Evolutionary conservation across 495 filamentous ascomycete species (phyloP).

Genomic region (Podospora comata): DNA sequence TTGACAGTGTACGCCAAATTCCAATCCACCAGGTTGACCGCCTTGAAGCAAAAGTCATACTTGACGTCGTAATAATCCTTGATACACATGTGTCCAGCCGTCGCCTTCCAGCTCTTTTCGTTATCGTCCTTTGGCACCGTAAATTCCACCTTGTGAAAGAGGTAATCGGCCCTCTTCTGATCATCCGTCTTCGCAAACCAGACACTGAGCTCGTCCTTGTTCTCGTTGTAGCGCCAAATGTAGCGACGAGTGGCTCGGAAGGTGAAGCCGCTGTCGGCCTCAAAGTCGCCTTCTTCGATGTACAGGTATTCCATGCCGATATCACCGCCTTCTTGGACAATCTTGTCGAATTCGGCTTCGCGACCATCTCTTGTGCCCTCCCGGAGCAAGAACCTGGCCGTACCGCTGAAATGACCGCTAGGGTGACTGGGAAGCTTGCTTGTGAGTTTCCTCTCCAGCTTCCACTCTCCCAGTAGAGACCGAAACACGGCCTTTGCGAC

Average conservation of each 20-base stretch:
- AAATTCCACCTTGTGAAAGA: conserved; percentile 61
- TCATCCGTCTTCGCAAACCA: conserved; percentile 66
- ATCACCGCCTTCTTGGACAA: conserved; percentile 32
- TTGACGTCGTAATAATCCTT: conserved; percentile 62
- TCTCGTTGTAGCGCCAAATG: conserved; percentile 57
- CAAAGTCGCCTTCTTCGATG: conserved; percentile 59
- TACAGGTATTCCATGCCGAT: conserved; percentile 63
- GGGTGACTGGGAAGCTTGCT: conserved; percentile 50
- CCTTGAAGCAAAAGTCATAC: conserved; percentile 59
- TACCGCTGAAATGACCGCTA: conserved; percentile 59
- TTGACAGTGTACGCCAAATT: conserved; percentile 57
- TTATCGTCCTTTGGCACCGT: conserved; percentile 19
- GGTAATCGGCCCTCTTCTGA: conserved; percentile 55
- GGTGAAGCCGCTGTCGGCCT: conserved; percentile 42
- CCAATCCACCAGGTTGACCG: conserved; percentile 52
- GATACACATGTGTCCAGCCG: conserved; percentile 58
- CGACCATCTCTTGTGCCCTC: conserved; percentile 47
- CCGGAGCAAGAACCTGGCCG: conserved; percentile 60
- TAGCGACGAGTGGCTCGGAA: conserved; percentile 53
- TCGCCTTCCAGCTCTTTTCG: conserved; percentile 51
- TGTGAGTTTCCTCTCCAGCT: conserved; percentile 47
- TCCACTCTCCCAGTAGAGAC: conserved; percentile 72
- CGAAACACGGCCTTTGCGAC: conserved; percentile 65
- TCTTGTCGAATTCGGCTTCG: conserved; percentile 33
- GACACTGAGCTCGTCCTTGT: conserved; percentile 53